Conservation (phyloP, 192 early-diverging fungal species). For the Allomyces javanicus region DNA sequence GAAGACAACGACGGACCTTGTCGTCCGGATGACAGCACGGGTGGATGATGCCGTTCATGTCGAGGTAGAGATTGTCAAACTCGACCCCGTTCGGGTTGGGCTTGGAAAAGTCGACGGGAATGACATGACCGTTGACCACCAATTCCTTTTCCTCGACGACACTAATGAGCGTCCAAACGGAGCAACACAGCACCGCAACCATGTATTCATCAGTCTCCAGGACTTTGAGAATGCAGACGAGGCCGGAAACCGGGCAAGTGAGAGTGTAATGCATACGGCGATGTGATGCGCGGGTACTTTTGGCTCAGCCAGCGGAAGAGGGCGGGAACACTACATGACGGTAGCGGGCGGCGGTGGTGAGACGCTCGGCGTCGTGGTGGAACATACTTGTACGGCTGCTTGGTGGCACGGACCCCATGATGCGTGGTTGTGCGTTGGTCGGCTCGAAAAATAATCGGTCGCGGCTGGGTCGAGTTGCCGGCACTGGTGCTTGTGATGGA, state of each 20-base stretch:
- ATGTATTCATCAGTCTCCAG: not conserved
- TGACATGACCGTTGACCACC: not conserved
- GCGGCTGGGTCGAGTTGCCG: too few species aligned
- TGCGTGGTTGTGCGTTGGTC: too few species aligned
- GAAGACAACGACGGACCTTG: constrained; percentile 19
- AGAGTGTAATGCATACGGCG: not conserved
- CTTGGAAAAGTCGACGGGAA: constrained; percentile 1
- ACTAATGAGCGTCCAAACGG: not conserved
- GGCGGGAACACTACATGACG: not conserved
- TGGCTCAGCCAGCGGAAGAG: constrained; percentile 4
- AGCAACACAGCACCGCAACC: not conserved
- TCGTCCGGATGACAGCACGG: constrained; percentile 64
- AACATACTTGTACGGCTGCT: too few species aligned
- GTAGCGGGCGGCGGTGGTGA: too few species aligned
- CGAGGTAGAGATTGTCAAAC: constrained; percentile 92
- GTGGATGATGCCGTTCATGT: constrained; percentile 96
- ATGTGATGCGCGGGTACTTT: constrained; percentile 6
- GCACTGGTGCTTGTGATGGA: too few species aligned
- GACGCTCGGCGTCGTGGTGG: too few species aligned
- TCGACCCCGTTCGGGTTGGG: constrained; percentile 38
- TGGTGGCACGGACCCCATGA: too few species aligned
- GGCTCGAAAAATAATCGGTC: too few species aligned
- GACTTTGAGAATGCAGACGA: not conserved
- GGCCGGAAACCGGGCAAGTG: not conserved
- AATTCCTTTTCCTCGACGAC: not conserved